A percentile compares a stretch with the other conserved stretches of the same genome.
Evolutionary conservation across 176 grass and related monocot genomes (phyloP).

Genomic region (Poa pratensis): DNA sequence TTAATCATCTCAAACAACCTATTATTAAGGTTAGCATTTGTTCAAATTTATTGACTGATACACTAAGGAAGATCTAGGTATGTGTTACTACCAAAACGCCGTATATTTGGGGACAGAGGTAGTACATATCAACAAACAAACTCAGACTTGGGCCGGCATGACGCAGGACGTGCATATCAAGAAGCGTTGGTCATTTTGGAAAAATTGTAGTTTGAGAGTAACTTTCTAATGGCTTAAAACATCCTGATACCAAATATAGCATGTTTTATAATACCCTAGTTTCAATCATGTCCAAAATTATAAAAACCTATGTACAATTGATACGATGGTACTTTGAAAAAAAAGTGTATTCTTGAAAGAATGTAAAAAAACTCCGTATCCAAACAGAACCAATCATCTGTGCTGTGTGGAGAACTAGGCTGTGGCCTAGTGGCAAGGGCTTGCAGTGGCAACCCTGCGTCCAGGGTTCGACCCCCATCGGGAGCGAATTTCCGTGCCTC

Average conservation of each 20-base stretch:
- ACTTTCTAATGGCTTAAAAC: not conserved
- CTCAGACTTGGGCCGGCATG: too few species aligned
- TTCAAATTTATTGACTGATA: not conserved
- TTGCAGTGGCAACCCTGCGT: too few species aligned
- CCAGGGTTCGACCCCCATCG: too few species aligned
- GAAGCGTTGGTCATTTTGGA: too few species aligned
- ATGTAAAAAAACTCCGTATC: not conserved
- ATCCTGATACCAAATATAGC: not conserved
- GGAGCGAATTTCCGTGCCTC: too few species aligned
- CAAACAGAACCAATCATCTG: not conserved
- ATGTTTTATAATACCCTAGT: not conserved
- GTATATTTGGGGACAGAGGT: too few species aligned
- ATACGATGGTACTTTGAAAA: not conserved
- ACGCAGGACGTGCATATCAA: too few species aligned
- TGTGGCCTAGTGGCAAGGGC: too few species aligned
- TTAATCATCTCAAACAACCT: too few species aligned
- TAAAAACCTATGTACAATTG: not conserved
- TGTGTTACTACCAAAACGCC: not conserved
- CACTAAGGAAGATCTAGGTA: not conserved
- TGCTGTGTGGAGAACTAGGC: too few species aligned
- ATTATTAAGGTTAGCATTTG: not conserved
- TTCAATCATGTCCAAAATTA: not conserved
- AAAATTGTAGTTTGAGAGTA: not conserved
- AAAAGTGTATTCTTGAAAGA: not conserved
- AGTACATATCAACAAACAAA: not conserved